phyloP scores from a whole-genome alignment of 345 rosid genomes.

The Aethionema arabicum region DNA sequence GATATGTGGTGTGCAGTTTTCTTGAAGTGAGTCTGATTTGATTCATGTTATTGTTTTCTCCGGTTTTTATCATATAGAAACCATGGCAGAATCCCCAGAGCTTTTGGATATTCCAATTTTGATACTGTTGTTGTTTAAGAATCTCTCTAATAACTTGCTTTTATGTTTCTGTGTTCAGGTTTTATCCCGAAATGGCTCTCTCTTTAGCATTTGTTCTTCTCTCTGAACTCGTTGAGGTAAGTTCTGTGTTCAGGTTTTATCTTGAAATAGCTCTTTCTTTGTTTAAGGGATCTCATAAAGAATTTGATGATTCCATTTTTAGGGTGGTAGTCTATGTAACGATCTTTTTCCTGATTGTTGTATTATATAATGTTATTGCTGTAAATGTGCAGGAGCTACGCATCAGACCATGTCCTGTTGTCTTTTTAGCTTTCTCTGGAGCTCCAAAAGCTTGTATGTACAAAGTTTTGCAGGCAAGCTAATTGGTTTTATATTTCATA shows the following conservation, averaged over 20 bases:
- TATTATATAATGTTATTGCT: constrained; percentile 2
- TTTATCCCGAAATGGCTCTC: constrained; percentile 69
- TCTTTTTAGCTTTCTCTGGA: constrained; percentile 80
- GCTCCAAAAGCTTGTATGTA: constrained; percentile 90
- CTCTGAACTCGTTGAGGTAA: constrained; percentile 71
- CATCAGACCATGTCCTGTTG: constrained; percentile 65
- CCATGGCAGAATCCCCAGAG: constrained; percentile 13
- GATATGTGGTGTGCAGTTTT: not conserved
- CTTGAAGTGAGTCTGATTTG: too few species aligned
- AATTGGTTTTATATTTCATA: not conserved
- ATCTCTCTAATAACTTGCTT: constrained; percentile 15
- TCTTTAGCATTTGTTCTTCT: constrained; percentile 69
- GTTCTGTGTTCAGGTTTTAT: constrained; percentile 19
- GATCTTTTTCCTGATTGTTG: not conserved
- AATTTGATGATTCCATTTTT: constrained; percentile 1
- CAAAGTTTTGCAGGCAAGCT: constrained; percentile 73
- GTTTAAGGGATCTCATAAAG: not conserved
- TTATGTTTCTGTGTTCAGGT: constrained; percentile 52
- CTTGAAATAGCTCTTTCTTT: not conserved
- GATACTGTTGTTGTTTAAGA: constrained; percentile 22
- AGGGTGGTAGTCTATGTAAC: not conserved
- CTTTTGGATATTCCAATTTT: constrained; percentile 20
- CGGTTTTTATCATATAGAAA: not conserved
- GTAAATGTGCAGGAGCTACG: constrained; percentile 52
- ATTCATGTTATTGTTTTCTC: not conserved